phyloP scores from a whole-genome alignment of 352 stramenopile species.

The Hyphochytrium catenoides region DNA sequence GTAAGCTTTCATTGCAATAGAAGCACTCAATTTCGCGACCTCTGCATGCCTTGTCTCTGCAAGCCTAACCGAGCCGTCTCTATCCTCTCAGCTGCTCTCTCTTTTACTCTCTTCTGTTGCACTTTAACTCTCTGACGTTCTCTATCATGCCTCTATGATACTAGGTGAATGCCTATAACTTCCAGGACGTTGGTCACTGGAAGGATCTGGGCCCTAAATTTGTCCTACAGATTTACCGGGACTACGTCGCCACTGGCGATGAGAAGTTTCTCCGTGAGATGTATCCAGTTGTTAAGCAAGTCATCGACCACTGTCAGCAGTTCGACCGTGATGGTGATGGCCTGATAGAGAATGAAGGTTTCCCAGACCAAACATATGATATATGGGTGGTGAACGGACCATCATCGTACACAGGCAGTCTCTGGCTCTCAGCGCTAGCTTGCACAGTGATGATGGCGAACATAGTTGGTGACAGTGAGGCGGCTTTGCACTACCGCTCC shows the following conservation, averaged over 20 bases:
- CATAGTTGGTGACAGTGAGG: conserved; percentile 1
- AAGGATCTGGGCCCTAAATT: conserved; percentile 16
- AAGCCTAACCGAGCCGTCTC: too few species aligned
- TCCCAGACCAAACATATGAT: conserved; percentile 14
- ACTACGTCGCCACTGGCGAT: conserved; percentile 8
- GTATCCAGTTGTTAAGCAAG: conserved; percentile 7
- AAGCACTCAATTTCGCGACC: too few species aligned
- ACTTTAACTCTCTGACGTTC: too few species aligned
- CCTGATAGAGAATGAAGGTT: conserved; percentile 14
- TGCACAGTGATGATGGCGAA: conserved; percentile 9
- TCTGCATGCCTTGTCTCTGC: too few species aligned
- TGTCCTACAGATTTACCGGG: conserved; percentile 12
- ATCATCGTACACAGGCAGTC: conserved; percentile 14
- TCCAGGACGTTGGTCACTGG: conserved; percentile 15
- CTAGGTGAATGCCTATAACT: conserved; percentile 15
- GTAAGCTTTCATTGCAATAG: too few species aligned
- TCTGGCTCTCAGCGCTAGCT: conserved; percentile 14
- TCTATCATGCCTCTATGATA: too few species aligned
- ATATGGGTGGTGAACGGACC: conserved; percentile 13
- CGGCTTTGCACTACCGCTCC: conserved; percentile 4
- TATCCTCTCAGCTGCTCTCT: too few species aligned
- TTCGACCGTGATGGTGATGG: conserved; percentile 12
- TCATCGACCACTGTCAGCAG: conserved; percentile 7
- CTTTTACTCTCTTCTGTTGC: too few species aligned
- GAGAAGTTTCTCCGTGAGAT: conserved; percentile 8